These are phyloP conservation scores for Trichosporon inkin DNA, from an alignment of 1,284 basidiomycete species.

Conservation along the genomic window DNA sequence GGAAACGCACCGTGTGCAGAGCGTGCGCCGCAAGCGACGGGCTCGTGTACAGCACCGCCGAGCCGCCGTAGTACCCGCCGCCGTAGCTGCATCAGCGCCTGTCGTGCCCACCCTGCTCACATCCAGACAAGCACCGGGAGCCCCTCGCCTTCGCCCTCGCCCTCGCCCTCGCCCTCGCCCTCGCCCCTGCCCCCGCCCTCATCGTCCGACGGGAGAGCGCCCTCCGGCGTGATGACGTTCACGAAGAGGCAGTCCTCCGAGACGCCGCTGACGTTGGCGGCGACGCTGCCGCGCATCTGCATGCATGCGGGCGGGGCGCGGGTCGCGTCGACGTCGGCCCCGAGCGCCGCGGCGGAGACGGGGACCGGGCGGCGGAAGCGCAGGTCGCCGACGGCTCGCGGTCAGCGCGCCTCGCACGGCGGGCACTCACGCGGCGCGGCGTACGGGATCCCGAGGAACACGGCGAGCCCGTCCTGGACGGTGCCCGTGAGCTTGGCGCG, in stretches of 20 bases:
- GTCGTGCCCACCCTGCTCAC: conserved; percentile 18
- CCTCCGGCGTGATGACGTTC: conserved; percentile 44
- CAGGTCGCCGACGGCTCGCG: conserved; percentile 52
- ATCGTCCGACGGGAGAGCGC: neutral
- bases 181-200: neutral
- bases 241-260: conserved; percentile 52
- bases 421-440: conserved; percentile 17
- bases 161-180: neutral
- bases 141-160: neutral
- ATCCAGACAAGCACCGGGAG: conserved; percentile 46
- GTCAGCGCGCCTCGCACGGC: too few species aligned
- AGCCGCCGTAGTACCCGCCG: conserved; percentile 36
- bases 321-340: conserved; percentile 31
- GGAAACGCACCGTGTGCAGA: conserved; percentile 9
- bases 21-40: conserved; percentile 21
- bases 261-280: conserved; percentile 25
- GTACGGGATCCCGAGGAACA: conserved; percentile 19
- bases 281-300: conserved; percentile 24
- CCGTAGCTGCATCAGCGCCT: conserved; percentile 30
- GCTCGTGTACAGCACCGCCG: conserved; percentile 22
- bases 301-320: conserved; percentile 34
- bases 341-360: conserved; percentile 17
- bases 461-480: neutral
- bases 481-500: too few species aligned
- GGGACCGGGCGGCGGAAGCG: conserved; percentile 51